These are phyloP conservation scores for Piromyces finnis DNA, from an alignment of 192 early-diverging fungal species.

Conservation along the genomic window DNA sequence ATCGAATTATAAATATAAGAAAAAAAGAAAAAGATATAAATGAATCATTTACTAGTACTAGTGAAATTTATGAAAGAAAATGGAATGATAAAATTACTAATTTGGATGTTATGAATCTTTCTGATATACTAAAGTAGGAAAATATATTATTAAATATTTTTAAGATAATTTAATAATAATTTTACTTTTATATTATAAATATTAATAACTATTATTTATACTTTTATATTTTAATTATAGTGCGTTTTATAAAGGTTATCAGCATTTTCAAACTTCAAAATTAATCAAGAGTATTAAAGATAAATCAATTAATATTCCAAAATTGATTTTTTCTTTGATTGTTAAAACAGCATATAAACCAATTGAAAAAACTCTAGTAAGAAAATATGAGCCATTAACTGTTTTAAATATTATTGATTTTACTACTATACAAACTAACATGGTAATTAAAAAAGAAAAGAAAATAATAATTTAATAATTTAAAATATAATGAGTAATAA, in stretches of 20 bases:
- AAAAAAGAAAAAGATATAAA: not conserved
- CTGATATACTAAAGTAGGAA: not conserved
- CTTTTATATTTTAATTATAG: not conserved
- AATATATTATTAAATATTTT: too few relatives aligned
- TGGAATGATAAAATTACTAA: not conserved
- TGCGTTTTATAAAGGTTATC: not conserved
- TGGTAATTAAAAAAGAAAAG: too few relatives aligned
- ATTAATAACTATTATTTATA: too few relatives aligned
- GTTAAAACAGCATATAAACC: not conserved
- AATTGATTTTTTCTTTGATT: not conserved
- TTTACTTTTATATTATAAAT: too few relatives aligned
- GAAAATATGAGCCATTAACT: not conserved
- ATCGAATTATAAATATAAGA: not conserved
- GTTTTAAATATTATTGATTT: not conserved
- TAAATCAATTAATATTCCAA: not conserved
- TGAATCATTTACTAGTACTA: not conserved
- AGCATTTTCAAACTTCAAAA: not conserved
- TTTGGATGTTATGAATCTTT: not conserved
- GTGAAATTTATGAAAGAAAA: not conserved
- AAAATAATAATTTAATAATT: too few relatives aligned
- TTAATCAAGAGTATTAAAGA: not conserved
- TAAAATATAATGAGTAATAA: too few relatives aligned
- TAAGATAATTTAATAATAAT: too few relatives aligned
- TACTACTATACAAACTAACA: not conserved
- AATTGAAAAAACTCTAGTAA: not conserved